Conservation (phyloP, 306 rosid species). For the Hippophae tibetana region DNA sequence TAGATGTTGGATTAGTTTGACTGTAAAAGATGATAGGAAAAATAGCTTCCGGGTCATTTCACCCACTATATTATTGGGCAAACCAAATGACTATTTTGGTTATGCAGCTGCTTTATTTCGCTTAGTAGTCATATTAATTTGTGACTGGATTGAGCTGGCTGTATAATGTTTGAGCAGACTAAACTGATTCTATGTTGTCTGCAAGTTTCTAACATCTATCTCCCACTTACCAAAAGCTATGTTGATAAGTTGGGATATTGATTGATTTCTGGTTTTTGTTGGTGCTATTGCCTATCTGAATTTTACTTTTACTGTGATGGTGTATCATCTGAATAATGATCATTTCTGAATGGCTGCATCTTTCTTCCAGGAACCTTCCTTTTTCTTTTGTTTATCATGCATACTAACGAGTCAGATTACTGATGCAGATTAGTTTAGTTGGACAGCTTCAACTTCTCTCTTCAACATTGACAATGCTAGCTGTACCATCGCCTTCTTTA, state of each 20-base stretch:
- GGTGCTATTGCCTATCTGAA: too few species aligned
- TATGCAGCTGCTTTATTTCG: not conserved
- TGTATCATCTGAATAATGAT: not conserved
- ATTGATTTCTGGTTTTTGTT: too few species aligned
- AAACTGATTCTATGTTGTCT: too few species aligned
- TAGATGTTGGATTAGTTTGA: constrained; percentile 4
- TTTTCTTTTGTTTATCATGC: constrained; percentile 3
- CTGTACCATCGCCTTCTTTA: constrained; percentile 91
- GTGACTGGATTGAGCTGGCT: too few species aligned
- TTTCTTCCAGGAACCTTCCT: not conserved
- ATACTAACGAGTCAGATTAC: constrained; percentile 14
- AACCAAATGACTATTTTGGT: not conserved
- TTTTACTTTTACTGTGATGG: not conserved
- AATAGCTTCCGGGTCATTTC: too few species aligned
- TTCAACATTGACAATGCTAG: constrained; percentile 79
- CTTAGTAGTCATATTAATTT: too few species aligned
- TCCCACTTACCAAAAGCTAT: too few species aligned
- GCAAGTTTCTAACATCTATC: too few species aligned
- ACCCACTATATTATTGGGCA: not conserved
- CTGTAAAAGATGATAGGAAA: too few species aligned
- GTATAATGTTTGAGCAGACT: too few species aligned
- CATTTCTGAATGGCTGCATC: not conserved
- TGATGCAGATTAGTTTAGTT: constrained; percentile 75
- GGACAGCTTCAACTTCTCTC: constrained; percentile 99
- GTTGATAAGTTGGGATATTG: too few species aligned